Percentiles rank a stretch among this genome's conserved stretches.
Evolutionary conservation across 2,329 filamentous ascomycete genomes (phyloP).

Genomic region (Coniochaeta sp.): DNA sequence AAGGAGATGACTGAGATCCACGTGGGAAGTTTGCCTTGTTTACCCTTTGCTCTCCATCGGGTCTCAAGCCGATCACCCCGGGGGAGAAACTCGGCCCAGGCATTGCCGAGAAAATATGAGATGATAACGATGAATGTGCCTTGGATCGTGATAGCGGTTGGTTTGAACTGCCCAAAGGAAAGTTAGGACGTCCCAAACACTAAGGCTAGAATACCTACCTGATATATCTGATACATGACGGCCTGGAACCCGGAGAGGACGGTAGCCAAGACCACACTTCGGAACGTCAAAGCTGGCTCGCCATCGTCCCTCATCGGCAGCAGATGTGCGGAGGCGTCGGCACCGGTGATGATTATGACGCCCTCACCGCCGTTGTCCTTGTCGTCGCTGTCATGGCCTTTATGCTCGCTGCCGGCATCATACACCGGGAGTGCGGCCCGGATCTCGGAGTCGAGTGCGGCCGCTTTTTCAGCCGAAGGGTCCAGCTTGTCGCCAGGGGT

Average conservation of each 20-base stretch:
- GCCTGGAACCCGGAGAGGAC: slow-evolving; percentile 43
- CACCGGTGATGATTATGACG: slow-evolving; percentile 41
- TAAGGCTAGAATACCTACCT: slow-evolving; percentile 22
- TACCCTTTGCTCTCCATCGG: slow-evolving; percentile 34
- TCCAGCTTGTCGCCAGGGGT: slow-evolving; percentile 5
- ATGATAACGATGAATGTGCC: slow-evolving; percentile 51
- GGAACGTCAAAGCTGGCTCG: slow-evolving; percentile 44
- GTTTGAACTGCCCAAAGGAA: slow-evolving; percentile 36
- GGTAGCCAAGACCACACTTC: slow-evolving; percentile 41
- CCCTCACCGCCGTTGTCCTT: slow-evolving; percentile 26
- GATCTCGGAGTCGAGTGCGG: slow-evolving; percentile 12
- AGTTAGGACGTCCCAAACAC: slow-evolving; percentile 4
- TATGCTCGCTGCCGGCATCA: slow-evolving; percentile 8
- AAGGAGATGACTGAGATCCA: slow-evolving; percentile 33
- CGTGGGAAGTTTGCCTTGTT: slow-evolving; percentile 30
- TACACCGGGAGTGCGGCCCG: slow-evolving; percentile 9
- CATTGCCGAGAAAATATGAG: slow-evolving; percentile 45
- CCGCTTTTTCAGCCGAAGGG: background rate
- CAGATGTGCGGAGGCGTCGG: slow-evolving; percentile 40
- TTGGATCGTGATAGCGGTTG: slow-evolving; percentile 35
- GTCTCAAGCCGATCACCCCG: slow-evolving; percentile 42
- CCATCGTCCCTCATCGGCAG: slow-evolving; percentile 44
- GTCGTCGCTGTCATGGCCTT: slow-evolving; percentile 12
- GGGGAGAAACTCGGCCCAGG: slow-evolving; percentile 37
- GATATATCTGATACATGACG: slow-evolving; percentile 48